phyloP scores from a whole-genome alignment of 1,284 basidiomycete species.

The Earliella scabrosa region DNA sequence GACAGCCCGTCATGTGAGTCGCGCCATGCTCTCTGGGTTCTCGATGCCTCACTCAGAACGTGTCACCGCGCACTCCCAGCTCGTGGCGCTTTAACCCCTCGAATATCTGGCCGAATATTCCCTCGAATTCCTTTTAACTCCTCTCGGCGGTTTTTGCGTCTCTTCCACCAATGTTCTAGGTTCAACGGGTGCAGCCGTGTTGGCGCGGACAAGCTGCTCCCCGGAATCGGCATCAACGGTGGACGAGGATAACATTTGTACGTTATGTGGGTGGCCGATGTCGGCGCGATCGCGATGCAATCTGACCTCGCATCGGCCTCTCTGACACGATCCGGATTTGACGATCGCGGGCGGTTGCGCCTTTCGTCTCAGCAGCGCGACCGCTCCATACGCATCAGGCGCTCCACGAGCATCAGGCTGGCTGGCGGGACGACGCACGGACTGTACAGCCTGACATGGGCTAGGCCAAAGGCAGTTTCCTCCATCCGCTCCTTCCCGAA shows the following conservation, averaged over 20 bases:
- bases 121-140: background rate
- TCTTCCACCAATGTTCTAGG: background rate
- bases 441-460: background rate
- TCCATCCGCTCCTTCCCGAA: background rate
- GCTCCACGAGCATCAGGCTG: background rate
- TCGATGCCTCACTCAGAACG: slow-evolving; percentile 8
- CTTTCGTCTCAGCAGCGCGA: background rate
- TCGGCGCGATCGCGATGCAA: slow-evolving; percentile 11
- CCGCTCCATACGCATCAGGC: background rate
- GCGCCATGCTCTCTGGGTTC: slow-evolving; percentile 1
- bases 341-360: slow-evolving; percentile 1
- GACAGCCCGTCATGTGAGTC: slow-evolving; percentile 11
- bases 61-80: slow-evolving; percentile 7
- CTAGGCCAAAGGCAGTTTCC: background rate
- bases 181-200: too few relatives aligned
- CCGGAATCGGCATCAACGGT: background rate
- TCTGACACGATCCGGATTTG: slow-evolving; percentile 5
- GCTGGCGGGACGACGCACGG: background rate
- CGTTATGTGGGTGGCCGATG: slow-evolving; percentile 13
- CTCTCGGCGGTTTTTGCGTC: background rate
- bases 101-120: background rate
- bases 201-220: too few relatives aligned
- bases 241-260: slow-evolving; percentile 1
- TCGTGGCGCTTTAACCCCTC: slow-evolving; percentile 17
- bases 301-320: background rate